phyloP scores from a whole-genome alignment of 73 alveolate species.

The Paramecium octaurelia region DNA sequence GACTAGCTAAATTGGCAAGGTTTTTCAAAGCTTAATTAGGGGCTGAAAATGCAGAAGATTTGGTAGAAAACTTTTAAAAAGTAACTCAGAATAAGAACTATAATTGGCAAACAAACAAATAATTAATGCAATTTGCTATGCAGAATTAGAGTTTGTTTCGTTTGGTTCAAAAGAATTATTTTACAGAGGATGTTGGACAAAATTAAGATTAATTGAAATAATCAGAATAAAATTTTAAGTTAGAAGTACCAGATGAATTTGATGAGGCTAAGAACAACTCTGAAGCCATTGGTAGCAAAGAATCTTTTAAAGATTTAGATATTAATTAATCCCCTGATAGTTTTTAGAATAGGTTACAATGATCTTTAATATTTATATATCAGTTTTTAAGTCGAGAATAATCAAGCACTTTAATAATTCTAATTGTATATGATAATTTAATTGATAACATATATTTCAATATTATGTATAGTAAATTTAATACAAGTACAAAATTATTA shows the following conservation, averaged over 20 bases:
- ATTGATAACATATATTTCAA: too few relatives aligned
- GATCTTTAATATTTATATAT: not conserved
- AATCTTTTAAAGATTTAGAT: not conserved
- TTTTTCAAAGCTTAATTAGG: conserved; percentile 8
- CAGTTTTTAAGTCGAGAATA: not conserved
- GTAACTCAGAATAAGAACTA: not conserved
- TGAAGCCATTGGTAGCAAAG: not conserved
- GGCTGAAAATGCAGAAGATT: not conserved
- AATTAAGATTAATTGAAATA: not conserved
- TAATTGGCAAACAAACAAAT: not conserved
- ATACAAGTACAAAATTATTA: not conserved
- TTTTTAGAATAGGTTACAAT: not conserved
- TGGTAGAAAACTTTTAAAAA: not conserved
- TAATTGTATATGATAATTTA: too few relatives aligned
- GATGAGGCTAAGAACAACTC: not conserved
- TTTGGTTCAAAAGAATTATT: not conserved
- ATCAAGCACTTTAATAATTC: too few relatives aligned
- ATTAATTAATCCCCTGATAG: not conserved
- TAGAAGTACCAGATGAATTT: not conserved
- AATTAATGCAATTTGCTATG: not conserved
- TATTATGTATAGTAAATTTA: not conserved
- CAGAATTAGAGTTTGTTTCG: not conserved
- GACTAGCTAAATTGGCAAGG: conserved; percentile 14
- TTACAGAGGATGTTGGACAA: not conserved
- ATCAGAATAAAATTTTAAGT: not conserved